Conservation (phyloP, 2,329 filamentous ascomycete genomes). For the Pseudomassariella vexata region DNA sequence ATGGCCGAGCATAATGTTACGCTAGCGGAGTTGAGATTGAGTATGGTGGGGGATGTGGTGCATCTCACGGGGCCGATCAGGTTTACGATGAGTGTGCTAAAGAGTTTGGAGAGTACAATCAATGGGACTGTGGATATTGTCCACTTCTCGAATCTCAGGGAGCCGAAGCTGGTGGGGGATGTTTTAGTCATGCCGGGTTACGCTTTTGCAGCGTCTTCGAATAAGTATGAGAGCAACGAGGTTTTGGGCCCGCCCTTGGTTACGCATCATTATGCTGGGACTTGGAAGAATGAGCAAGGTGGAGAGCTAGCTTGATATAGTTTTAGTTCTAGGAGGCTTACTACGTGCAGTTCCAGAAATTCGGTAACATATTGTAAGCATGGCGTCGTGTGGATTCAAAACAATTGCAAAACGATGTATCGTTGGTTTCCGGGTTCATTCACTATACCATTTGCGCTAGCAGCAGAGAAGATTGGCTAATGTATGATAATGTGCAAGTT, state of each 20-base stretch:
- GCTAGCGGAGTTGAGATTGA: constrained; percentile 6
- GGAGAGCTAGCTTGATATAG: no score
- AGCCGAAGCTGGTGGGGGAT: constrained; percentile 15
- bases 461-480: no score
- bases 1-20: constrained; percentile 6
- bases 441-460: no score
- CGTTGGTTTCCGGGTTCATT: no score
- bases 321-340: no score
- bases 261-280: constrained; percentile 15
- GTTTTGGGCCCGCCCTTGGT: constrained; percentile 10
- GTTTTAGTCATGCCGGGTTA: constrained; percentile 14
- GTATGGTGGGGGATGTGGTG: constrained; percentile 12
- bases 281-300: constrained; percentile 15
- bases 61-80: constrained; percentile 11
- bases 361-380: no score
- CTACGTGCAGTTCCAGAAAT: no score
- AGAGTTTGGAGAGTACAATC: constrained; percentile 5
- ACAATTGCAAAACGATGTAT: no score
- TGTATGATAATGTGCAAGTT: no score
- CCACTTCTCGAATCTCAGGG: constrained; percentile 6
- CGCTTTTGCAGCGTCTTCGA: constrained; percentile 12
- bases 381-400: no score
- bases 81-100: constrained; percentile 9
- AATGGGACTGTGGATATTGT: constrained; percentile 1
- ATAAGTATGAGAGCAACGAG: constrained; percentile 10